A percentile compares a stretch with the other conserved stretches of the same genome.
Evolutionary conservation across 2,329 filamentous ascomycete genomes (phyloP).

Genomic region (Thielaviopsis punctulata): DNA sequence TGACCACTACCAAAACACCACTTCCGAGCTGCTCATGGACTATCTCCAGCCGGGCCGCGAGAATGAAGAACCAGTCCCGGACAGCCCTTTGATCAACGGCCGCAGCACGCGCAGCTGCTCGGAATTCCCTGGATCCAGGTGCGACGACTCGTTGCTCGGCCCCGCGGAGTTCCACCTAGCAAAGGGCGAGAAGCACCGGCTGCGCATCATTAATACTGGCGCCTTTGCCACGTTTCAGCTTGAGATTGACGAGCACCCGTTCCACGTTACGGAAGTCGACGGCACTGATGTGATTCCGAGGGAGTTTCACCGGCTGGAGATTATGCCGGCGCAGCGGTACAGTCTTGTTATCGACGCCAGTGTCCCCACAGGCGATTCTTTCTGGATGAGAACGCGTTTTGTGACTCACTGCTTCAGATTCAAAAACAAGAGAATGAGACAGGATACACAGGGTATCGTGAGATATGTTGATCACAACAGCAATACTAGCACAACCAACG

Average conservation of each 20-base stretch:
- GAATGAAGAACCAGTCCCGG: slow-evolving; percentile 47
- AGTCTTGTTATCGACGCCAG: slow-evolving; percentile 47
- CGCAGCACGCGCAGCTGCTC: slow-evolving; percentile 20
- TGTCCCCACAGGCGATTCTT: slow-evolving; percentile 33
- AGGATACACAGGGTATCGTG: slow-evolving; percentile 19
- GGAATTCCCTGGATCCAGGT: slow-evolving; percentile 24
- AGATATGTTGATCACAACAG: slow-evolving; percentile 16
- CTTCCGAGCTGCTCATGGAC: slow-evolving; percentile 30
- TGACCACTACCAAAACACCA: slow-evolving; percentile 53
- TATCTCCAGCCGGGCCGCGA: slow-evolving; percentile 38
- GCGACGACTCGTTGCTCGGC: slow-evolving; percentile 23
- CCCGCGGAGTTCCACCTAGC: slow-evolving; percentile 28
- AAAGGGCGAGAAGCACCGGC: slow-evolving; percentile 41
- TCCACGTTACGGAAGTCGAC: slow-evolving; percentile 52
- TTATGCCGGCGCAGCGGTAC: slow-evolving; percentile 55
- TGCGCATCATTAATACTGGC: slow-evolving; percentile 53
- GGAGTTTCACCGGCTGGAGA: slow-evolving; percentile 41
- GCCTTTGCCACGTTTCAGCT: slow-evolving; percentile 58
- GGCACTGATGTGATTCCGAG: slow-evolving; percentile 46
- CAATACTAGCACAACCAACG: background rate
- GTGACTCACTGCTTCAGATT: slow-evolving; percentile 23
- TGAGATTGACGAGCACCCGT: slow-evolving; percentile 48
- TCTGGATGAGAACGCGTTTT: slow-evolving; percentile 44
- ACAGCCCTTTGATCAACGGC: slow-evolving; percentile 48
- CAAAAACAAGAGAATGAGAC: slow-evolving; percentile 17